Evolutionary conservation across 495 filamentous ascomycete genomes (phyloP), one percentile per base, ranked within the genome.

Genomic region (Neurospora sublineolata): DNA sequence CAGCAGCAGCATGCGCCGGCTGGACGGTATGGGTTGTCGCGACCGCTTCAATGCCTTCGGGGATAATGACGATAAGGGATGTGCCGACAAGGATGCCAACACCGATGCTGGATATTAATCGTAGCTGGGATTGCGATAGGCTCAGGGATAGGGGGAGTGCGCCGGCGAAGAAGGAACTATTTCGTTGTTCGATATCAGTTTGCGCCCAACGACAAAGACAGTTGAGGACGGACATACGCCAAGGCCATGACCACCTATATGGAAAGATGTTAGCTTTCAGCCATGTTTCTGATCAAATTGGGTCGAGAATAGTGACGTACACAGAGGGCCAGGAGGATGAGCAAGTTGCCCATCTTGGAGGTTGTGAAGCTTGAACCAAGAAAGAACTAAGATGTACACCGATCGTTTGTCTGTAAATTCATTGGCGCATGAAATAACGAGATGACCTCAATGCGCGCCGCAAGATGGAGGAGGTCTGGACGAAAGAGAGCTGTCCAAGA

Each of bases 81-180:
- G 94, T 98, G 41, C 95, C 95, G 27, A 99, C 94, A 9, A 99
- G 84, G 18, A 99, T 90, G 46, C 95, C 95, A 83, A 97, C 93
- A 38, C 95, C 95, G 78, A 99, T 89, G 27, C 93, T 93, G 12
- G 94, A 94, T 79, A 98, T 92, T 41, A 97, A 80, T 77, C 95
- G 89, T 33, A 97, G 84, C 78, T 97, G 93, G 41, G 93, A 92
- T 72, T 90, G 89, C n/a, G 95, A 94, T 16, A 99, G 87, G 69
- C 90, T 87, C 83, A 99, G 91, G 46, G 92, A 94, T 41, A 99
- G 86, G 71, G 95, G 95, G 77, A 99, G 87, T 79, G 92, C 91
- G 82, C 95, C 95, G 76, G 96, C 94, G 68, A 97, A 87, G 78
- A 99, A 97, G 71, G 95, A 99, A 74, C 96, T 99, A 77, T 73